Base-by-base conservation (phyloP, 768 basidiomycete genomes). In the Mycena maculata region DNA sequence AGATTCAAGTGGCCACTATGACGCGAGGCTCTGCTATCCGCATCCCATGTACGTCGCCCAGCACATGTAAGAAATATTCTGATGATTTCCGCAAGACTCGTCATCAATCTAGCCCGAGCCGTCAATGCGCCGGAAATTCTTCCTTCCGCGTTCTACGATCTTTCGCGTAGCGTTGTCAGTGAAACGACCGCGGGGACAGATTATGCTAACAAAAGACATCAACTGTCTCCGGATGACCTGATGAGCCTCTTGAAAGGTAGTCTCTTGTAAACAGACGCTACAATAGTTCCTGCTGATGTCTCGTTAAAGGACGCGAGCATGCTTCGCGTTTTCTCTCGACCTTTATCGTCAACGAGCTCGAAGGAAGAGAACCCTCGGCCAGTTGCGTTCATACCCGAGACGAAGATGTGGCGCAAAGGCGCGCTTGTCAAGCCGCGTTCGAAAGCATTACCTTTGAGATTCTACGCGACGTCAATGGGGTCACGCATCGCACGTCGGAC, bases 71-170 rank as follows among this genome's bases (percentile, higher is more conserved):
- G 4, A 31, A 55, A 27, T 45, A 52, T 71, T 52, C 67, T 67
- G 36, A 61, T 57, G 57, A 36, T 52, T 42, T 49, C 20, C 39
- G 50, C 31, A 71, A 92, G 91, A 69, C 77, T 87, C 36, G 80
- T 92, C 61, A 91, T 93, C 71, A 89, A 88, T 52, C 78, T 93
- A 5, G 91, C 90, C 23, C 83, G 87, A 63, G 84, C 86, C 60
- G 83, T 85, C 28, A 77, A 86, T 44, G 83, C 87, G 0, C 80
- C 79, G 0, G 85, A 88, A 69, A 85, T 93, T 36, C 81, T 93
- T 4, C 91, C 92, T 6, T 85, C 92, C 30, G 92, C 92, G 7
- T 92, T 92, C 78, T 94, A 94, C 76, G 92, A 93, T 75, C 85
- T 94, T 44, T 92, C 90, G 23, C 90, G 92, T 42, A 87, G 80